Percentiles rank a stretch among this genome's conserved stretches.
These are phyloP conservation scores for Stagonosporopsis cucurbitacearum DNA, from an alignment of 2,329 filamentous ascomycete species.

Conservation along the genomic window DNA sequence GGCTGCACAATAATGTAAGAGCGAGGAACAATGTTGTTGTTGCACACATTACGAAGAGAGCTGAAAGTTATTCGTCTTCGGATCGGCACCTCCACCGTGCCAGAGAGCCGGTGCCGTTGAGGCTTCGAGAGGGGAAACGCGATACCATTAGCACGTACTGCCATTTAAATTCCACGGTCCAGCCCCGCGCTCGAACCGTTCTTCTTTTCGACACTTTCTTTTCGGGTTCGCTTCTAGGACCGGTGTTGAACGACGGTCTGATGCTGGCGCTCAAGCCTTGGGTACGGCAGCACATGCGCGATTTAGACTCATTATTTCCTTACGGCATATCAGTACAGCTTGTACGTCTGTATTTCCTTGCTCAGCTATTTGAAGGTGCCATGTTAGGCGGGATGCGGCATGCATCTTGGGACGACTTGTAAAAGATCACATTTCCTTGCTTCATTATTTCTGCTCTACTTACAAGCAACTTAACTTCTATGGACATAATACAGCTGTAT, in stretches of 20 bases:
- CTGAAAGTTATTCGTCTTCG: conserved; percentile 36
- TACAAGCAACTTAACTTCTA: conserved; percentile 34
- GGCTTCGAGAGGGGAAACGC: conserved; percentile 33
- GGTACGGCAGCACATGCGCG: conserved; percentile 27
- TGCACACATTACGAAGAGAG: conserved; percentile 22
- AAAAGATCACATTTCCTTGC: conserved; percentile 30
- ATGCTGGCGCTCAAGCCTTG: conserved; percentile 28
- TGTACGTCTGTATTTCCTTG: conserved; percentile 39
- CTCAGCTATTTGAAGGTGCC: conserved; percentile 25
- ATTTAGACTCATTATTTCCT: conserved; percentile 37
- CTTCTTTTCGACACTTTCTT: conserved; percentile 34
- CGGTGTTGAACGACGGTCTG: conserved; percentile 42
- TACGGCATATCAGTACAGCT: conserved; percentile 38
- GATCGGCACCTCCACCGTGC: conserved; percentile 35
- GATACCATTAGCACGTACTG: conserved; percentile 47
- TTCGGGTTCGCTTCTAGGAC: conserved; percentile 31
- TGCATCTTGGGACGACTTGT: conserved; percentile 25
- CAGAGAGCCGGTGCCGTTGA: conserved; percentile 28
- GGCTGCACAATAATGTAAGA: conserved; percentile 83
- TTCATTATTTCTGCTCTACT: conserved; percentile 11
- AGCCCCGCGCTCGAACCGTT: conserved; percentile 19
- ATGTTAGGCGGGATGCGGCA: conserved; percentile 27
- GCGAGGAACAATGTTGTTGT: conserved; percentile 17
- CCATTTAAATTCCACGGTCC: conserved; percentile 37
- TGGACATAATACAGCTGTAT: conserved; percentile 41